These are phyloP conservation scores for Ophidiomyces ophidiicola DNA, from an alignment of 2,329 filamentous ascomycete species.

Conservation along the genomic window DNA sequence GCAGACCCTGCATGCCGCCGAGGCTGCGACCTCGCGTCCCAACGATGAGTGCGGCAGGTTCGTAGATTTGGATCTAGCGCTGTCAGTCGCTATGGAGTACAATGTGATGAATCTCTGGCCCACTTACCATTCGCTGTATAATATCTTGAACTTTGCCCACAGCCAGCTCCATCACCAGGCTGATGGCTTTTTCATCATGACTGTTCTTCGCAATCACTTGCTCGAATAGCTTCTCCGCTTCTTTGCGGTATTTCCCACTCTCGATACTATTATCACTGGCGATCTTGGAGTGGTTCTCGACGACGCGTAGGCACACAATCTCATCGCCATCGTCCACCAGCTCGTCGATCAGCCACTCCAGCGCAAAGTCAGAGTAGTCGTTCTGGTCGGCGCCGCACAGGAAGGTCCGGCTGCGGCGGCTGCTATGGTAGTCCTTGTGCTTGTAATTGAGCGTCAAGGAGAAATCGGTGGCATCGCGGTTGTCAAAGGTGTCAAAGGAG, in stretches of 20 bases:
- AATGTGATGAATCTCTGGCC: not conserved
- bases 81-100: conserved; percentile 11
- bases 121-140: conserved; percentile 78
- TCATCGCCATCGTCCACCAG: conserved; percentile 89
- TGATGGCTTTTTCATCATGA: conserved; percentile 65
- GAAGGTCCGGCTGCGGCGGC: conserved; percentile 71
- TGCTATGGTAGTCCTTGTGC: conserved; percentile 73
- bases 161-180: conserved; percentile 72
- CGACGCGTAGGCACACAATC: conserved; percentile 76
- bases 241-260: conserved; percentile 59
- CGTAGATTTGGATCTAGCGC: conserved; percentile 71
- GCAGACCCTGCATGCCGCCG: conserved; percentile 71
- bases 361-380: conserved; percentile 78
- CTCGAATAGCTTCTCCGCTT: conserved; percentile 62
- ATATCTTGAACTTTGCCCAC: conserved; percentile 82
- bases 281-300: conserved; percentile 69
- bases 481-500: conserved; percentile 62
- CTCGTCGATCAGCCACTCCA: conserved; percentile 86
- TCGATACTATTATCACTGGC: conserved; percentile 49
- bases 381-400: conserved; percentile 86
- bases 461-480: conserved; percentile 54
- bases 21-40: conserved; percentile 76
- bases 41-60: conserved; percentile 81
- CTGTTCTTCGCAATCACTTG: conserved; percentile 69
- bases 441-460: conserved; percentile 75